Conservation (phyloP, 352 stramenopile species). For the Phytopythium delawarense region DNA sequence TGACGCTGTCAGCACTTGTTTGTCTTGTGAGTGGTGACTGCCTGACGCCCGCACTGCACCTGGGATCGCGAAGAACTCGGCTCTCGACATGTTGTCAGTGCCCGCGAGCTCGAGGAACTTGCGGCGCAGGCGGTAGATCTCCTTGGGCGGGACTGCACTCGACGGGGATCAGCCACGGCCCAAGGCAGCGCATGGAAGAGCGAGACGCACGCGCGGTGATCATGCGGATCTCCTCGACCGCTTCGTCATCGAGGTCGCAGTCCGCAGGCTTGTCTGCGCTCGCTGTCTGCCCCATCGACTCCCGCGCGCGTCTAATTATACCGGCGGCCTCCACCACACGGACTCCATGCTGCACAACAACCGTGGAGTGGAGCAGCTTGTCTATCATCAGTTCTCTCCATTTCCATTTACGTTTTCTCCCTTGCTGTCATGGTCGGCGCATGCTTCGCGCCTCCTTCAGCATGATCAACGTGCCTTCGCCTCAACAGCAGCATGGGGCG, state of each 20-base stretch:
- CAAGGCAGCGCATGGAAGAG: too few relatives aligned
- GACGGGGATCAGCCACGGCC: not conserved
- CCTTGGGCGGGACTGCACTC: constrained; percentile 34
- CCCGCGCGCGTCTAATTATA: not conserved
- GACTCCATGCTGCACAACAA: too few relatives aligned
- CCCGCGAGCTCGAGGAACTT: constrained; percentile 32
- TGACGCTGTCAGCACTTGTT: too few relatives aligned
- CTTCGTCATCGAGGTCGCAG: constrained; percentile 50
- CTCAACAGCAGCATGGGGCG: not conserved
- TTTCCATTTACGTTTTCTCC: not conserved
- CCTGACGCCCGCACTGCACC: constrained; percentile 2
- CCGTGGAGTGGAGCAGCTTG: too few relatives aligned
- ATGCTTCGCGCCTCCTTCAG: not conserved
- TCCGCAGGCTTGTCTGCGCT: constrained; percentile 13
- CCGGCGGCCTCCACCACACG: not conserved
- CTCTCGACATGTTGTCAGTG: constrained; percentile 47
- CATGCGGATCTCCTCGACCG: constrained; percentile 59
- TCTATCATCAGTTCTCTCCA: constrained; percentile 1
- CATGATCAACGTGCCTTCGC: not conserved
- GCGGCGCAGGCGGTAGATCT: constrained; percentile 49
- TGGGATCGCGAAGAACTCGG: constrained; percentile 46
- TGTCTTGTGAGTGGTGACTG: too few relatives aligned
- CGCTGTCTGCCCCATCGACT: constrained; percentile 17
- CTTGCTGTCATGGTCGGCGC: not conserved
- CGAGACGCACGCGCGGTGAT: constrained; percentile 35